Base-by-base conservation (phyloP, 257 asterid genomes). In the Solanum corneliomulleri region DNA sequence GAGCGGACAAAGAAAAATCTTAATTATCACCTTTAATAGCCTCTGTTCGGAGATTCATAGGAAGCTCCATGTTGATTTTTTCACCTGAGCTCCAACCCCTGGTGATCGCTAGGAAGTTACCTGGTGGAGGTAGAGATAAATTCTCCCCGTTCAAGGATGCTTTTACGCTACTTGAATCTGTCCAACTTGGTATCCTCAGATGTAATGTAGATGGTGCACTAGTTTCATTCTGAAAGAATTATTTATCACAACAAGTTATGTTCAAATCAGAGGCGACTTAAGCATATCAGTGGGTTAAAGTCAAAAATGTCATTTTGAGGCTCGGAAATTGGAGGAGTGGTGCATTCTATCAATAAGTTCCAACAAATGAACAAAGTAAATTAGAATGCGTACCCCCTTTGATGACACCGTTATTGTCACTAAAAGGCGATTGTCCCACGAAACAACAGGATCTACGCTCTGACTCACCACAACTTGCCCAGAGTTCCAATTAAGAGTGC, bases 151-250 rank as follows among this genome's bases (percentile, higher is more conserved):
- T 94, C 41, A 96, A 25, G 3, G 82, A 56, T 21, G 94, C 94
- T 82, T 87, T 94, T 44, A 94, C 94, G 2, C 92, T 93, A 35
- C 87, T 33, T 11, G 94, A 86, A 23, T 78, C 15, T 44, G 96
- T 92, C 98, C 98, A 96, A 7, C 75, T 74, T 8, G 98, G 98
- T 88, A 94, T 89, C 83, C 98, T 90, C 47, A 96, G 89, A 74
- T 93, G 89, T 89, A 94, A 35, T 20, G 94, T 91, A 20, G 98
- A 88, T 39, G 76, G 52, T 86, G 84, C 90, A 18, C 86, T 87
- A 64, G 85, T 39, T 86, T 89, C 45, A 47, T 87, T 76, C 95
- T 94, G 92, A n/a, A 84, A 83, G 85, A 81, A 69, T 37, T 82
- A 74, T 44, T 2, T 16, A 86, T 76, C 31, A 39, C 44, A 39